Base-by-base conservation (phyloP, 2,329 filamentous ascomycete species). In the Ramularia collo-cygni region DNA sequence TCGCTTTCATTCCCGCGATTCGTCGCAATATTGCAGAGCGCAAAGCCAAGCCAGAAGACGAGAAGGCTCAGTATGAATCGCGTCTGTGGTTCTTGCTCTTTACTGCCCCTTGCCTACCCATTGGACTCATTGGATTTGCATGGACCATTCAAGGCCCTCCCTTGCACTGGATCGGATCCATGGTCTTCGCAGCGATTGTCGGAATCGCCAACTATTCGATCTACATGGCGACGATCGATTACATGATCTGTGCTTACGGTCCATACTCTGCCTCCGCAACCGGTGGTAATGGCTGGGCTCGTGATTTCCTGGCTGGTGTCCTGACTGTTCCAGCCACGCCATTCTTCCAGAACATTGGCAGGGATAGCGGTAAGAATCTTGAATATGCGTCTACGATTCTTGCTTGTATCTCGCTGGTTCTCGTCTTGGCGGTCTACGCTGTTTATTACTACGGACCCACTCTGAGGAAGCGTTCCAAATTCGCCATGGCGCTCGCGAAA, bases 151-250 rank as follows among this genome's bases (percentile, higher is more conserved):
- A 77, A 33, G 79, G 79, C 0, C 81, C 80, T 0, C 64, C 69
- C 0, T 60, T 83, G 4, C 78, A 79, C 51, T 87, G 83, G 82
- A 77, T 85, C 12, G 79, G 72, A 0, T 77, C 79, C 8, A 78
- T 82, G 70, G 63, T 85, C 19, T 85, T 82, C 45, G 71, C 74
- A 1, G 74, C 72, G 12, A 68, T 86, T 36, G 77, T 88, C 28
- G 83, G 81, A 19, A 81, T 87, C 35, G 83, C 82, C 41, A 87
- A 88, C 55, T 63, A 63, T 40, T 40, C 57, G 17, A 59, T 59
- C 34, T 85, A 85, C 64, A 83, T 84, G 77, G 79, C 81, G 1
- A 84, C 81, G 1, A 83, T 85, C 48, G 80, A 87, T 60, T 87
- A 87, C 64, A 85, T 85, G 75, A 76, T 85, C 26, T 80, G 77